Percentiles rank a stretch among this genome's conserved stretches.
phyloP scores from a whole-genome alignment of 2,329 filamentous ascomycete species.

The Colletotrichum musae region DNA sequence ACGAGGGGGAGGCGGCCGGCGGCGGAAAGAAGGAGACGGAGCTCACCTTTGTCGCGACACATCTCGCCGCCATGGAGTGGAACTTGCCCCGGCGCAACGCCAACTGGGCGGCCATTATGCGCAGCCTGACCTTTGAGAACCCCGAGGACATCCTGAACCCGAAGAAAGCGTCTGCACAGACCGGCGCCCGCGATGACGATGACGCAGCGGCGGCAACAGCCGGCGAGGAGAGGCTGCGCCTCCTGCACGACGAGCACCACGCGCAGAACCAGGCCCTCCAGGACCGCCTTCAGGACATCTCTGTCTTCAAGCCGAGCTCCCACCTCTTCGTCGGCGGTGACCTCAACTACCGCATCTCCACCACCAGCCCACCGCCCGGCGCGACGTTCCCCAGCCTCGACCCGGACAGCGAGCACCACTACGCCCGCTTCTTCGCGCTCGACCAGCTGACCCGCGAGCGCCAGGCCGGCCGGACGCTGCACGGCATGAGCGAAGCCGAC shows the following conservation, averaged over 20 bases:
- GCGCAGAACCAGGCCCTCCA: constrained; percentile 55
- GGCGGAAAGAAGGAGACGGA: constrained; percentile 63
- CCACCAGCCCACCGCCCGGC: constrained; percentile 71
- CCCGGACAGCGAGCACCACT: constrained; percentile 72
- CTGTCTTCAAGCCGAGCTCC: constrained; percentile 81
- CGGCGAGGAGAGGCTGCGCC: constrained; percentile 47
- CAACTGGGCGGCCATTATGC: constrained; percentile 90
- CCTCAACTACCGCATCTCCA: constrained; percentile 92
- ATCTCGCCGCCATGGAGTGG: constrained; percentile 90
- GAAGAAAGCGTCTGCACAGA: constrained; percentile 27
- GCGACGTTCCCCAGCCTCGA: constrained; percentile 75
- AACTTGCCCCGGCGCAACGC: constrained; percentile 82
- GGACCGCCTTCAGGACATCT: constrained; percentile 66
- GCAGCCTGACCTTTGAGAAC: constrained; percentile 81
- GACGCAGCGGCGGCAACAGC: constrained; percentile 43
- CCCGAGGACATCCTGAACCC: constrained; percentile 56
- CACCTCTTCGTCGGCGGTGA: constrained; percentile 92
- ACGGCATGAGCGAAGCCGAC: constrained; percentile 81
- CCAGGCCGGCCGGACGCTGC: constrained; percentile 77
- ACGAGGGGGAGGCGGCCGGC: constrained; percentile 55
- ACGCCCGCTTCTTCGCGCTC: constrained; percentile 74
- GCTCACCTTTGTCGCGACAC: constrained; percentile 89
- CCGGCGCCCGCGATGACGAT: constrained; percentile 20
- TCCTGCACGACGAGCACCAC: constrained; percentile 54
- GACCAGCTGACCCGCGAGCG: constrained; percentile 88